Percentiles rank a stretch among this genome's conserved stretches.
Evolutionary conservation across 106 monocot genomes (phyloP).

Genomic region (Dendrobium chrysotoxum): DNA sequence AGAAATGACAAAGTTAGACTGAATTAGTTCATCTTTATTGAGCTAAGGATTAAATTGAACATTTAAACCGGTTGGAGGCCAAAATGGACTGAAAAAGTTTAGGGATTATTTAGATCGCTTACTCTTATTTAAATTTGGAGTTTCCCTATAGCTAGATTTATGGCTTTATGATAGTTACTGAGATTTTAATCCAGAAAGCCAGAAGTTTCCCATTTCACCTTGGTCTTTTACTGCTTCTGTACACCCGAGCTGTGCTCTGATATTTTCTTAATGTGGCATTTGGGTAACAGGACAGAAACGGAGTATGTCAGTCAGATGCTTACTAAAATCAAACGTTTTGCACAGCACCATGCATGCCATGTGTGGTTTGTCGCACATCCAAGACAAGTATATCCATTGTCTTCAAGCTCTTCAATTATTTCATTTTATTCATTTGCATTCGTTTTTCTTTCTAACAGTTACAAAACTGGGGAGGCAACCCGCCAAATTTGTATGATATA

Average conservation of each 20-base stretch:
- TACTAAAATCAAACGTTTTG: conserved; percentile 86
- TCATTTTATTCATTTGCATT: background rate
- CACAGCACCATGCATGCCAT: conserved; percentile 27
- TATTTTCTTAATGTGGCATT: background rate
- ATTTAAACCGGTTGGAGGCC: background rate
- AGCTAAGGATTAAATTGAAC: too few relatives aligned
- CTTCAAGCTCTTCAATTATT: background rate
- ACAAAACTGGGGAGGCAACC: conserved; percentile 72
- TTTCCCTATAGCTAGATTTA: background rate
- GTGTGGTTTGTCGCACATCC: conserved; percentile 33
- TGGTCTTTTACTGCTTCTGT: background rate
- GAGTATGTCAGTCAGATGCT: conserved; percentile 98
- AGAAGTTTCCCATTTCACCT: background rate
- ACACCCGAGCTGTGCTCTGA: background rate
- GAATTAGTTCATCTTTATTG: too few relatives aligned
- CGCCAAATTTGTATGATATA: conserved; percentile 93
- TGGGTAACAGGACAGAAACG: conserved; percentile 71
- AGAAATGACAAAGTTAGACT: too few relatives aligned
- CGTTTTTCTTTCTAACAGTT: conserved; percentile 33
- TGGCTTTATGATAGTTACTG: background rate
- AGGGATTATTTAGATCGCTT: background rate
- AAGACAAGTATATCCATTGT: conserved; percentile 15
- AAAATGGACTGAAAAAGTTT: background rate
- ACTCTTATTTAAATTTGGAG: background rate
- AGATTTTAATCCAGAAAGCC: background rate